Base-by-base conservation (phyloP, 495 filamentous ascomycete species). In the Tuber calosporum region DNA sequence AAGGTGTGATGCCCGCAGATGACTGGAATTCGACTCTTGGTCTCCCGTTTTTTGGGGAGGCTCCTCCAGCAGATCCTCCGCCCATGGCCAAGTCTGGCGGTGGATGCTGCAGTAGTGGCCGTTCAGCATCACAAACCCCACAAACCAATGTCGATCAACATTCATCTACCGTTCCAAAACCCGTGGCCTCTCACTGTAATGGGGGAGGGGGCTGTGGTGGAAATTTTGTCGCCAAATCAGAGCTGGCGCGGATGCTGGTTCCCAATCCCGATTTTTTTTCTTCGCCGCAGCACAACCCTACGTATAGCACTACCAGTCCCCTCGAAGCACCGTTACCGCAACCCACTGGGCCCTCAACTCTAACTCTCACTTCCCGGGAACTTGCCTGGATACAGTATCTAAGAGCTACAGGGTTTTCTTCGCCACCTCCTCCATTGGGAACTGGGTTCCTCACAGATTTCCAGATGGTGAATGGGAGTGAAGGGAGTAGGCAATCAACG, bases 371-470 rank as follows among this genome's bases (percentile, higher is more conserved):
- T 36, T 68, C 75, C 48, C 74, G 77, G 48, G 76, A 78, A n/a
- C 58, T 78, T 30, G 76, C 76, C 7, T 78, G 76, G 76, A 34
- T 78, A 41, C 76, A 77, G 15, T 75, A 78, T 26, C 69, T 77
- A 45, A 73, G 76, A 66, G 76, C 74, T 15, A 75, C 74, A 15
- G 76, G 76, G 11, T 68, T 78, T 36, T 78, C 77, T 40, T 71
- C 70, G 19, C 67, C 66, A 19, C 66, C 72, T 19, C 45, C 40
- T 41, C 67, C 42, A 9, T 58, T 67, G 34, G 30, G 48, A 19
- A n/a, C 75, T 48, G 41, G 68, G 17, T 41, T 68, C 36, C 62
- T 67, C 15, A 26, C 76, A 19, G 53, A 62, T 34, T 17, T 62
- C 1, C 66, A 67, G 34, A 37, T 69, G 41, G 19, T 42, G 34